Percentiles rank a stretch among this genome's conserved stretches.
Evolutionary conservation across 2,329 filamentous ascomycete species (phyloP).

Genomic region (Lojkania enalia): DNA sequence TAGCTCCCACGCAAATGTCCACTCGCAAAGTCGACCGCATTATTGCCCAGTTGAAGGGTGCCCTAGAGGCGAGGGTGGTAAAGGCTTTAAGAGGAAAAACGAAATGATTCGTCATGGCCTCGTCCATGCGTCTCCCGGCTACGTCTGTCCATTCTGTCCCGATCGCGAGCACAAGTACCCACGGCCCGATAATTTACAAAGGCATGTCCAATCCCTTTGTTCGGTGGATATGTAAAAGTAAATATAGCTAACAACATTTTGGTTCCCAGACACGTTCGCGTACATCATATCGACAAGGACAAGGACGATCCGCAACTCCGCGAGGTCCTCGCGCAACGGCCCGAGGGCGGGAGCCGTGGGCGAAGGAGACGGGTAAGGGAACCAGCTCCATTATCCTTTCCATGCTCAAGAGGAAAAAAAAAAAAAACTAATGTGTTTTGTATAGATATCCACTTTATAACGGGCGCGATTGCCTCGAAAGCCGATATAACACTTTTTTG

Average conservation of each 20-base stretch:
- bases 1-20: constrained; percentile 72
- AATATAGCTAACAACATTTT: constrained; percentile 8
- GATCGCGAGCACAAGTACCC: constrained; percentile 94
- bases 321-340: constrained; percentile 82
- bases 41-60: constrained; percentile 64
- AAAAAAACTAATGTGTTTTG: too few relatives aligned
- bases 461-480: too few relatives aligned
- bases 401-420: too few relatives aligned
- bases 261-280: constrained; percentile 75
- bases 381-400: too few relatives aligned
- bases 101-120: constrained; percentile 78
- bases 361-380: constrained; percentile 67
- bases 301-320: constrained; percentile 82
- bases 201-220: too few relatives aligned
- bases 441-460: too few relatives aligned
- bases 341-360: constrained; percentile 81
- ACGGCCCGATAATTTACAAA: constrained; percentile 90
- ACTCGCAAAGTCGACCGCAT: constrained; percentile 65
- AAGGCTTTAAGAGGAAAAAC: constrained; percentile 70
- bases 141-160: constrained; percentile 94
- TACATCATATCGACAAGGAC: constrained; percentile 87
- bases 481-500: too few relatives aligned
- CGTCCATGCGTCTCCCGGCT: constrained; percentile 92
- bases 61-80: constrained; percentile 62
- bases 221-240: not conserved